Evolutionary conservation across 2,329 filamentous ascomycete species (phyloP), one percentile per base, ranked within the genome.

Genomic region (Piedraia hortae): DNA sequence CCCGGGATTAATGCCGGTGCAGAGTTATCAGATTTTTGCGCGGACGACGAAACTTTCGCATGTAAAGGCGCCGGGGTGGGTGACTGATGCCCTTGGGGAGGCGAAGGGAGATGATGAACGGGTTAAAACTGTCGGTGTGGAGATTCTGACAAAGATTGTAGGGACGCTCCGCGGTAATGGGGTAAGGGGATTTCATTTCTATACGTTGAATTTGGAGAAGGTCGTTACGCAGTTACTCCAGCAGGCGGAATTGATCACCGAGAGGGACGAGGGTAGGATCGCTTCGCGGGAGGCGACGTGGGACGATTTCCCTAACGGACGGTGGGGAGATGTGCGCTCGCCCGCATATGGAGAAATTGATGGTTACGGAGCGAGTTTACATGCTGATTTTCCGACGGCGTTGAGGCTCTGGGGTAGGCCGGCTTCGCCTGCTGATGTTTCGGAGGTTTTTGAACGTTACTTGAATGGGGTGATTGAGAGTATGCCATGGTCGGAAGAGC

Each of bases 271-370:
- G 38, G 77, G 74, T 4, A 73, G 69, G 10, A 50, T 80, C n/a
- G 74, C 66, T 1, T 85, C 82, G 6, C 62, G 85, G 21, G 82
- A 93, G 53, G 85, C 85, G 15, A 97, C 85, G 1, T 97, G 85
- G 85, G 85, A 97, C 38, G 85, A 97, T 37, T 97, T 78, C 45
- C 82, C 82, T 30, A 93, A 93, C 51, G 85, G 82, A 13, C 64
- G 82, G 24, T 93, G 82, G 66, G 82, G 82, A 41, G 82, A 91
- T 38, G 74, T 80, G 4, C 63, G 82, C 23, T 90, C 78, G 3
- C 78, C 78, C 15, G 82, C 82, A 0, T 93, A 89, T 41, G 82
- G 82, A 36, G 78, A 91, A 45, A 91, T 91, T 27, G 80, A 93
- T 39, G 82, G 82, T n/a, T 93, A 93, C 41, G 85, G 85, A 6